Percentiles rank a stretch among this genome's conserved stretches.
Conservation (phyloP, 768 basidiomycete species). For the Lentinula guzmanii region DNA sequence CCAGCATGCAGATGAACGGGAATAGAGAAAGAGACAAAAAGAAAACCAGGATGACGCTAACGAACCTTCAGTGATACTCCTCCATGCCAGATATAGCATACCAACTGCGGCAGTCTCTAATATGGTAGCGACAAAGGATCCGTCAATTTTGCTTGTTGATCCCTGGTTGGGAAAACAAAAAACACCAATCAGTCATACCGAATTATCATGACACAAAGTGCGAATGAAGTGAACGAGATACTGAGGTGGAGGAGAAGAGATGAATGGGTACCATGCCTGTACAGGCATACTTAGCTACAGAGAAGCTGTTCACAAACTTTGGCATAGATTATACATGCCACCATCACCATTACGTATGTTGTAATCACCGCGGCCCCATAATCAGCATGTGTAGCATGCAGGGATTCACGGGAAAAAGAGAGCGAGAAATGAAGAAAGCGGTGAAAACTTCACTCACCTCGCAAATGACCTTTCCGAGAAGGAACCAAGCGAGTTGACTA, state of each 20-base stretch:
- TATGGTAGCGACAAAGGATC: slow-evolving; percentile 80
- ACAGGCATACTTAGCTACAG: too few relatives aligned
- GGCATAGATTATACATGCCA: too few relatives aligned
- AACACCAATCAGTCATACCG: background rate
- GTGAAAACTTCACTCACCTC: slow-evolving; percentile 24
- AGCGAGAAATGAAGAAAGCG: background rate
- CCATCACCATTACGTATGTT: too few relatives aligned
- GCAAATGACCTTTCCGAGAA: slow-evolving; percentile 76
- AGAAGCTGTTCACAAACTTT: too few relatives aligned
- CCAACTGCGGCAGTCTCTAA: slow-evolving; percentile 73
- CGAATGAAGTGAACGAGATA: background rate
- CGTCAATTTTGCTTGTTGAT: slow-evolving; percentile 69
- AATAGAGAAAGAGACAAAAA: background rate
- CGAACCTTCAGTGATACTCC: slow-evolving; percentile 83
- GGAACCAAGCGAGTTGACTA: slow-evolving; percentile 78
- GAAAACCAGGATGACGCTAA: slow-evolving; percentile 5
- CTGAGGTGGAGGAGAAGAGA: too few relatives aligned
- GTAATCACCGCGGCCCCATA: background rate
- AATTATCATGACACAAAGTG: background rate
- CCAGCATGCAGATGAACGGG: too few relatives aligned
- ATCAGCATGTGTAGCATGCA: background rate
- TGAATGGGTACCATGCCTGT: too few relatives aligned
- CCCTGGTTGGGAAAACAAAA: slow-evolving; percentile 28
- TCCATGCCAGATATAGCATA: slow-evolving; percentile 75
- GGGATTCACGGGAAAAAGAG: background rate